Evolutionary conservation across 176 grass and related monocot species (phyloP).

Genomic region (Aegilops longissima): DNA sequence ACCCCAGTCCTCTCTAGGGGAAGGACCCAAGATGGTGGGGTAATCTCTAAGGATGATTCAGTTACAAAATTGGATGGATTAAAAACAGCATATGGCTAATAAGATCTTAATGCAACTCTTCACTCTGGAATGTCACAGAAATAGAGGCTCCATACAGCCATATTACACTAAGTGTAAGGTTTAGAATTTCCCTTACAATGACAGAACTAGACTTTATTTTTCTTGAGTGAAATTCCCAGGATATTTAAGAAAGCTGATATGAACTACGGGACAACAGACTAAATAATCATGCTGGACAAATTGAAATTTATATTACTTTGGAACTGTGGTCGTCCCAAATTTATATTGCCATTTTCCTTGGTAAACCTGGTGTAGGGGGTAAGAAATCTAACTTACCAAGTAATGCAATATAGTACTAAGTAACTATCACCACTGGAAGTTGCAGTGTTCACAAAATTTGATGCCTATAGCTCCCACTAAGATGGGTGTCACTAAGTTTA

Average conservation of each 20-base stretch:
- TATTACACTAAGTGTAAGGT: not conserved
- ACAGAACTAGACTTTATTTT: not conserved
- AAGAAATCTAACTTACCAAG: not conserved
- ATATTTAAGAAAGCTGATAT: conserved; percentile 10
- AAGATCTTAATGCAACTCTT: not conserved
- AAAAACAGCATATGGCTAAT: not conserved
- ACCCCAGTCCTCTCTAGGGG: not conserved
- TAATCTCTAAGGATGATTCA: conserved; percentile 3
- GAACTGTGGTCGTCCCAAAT: not conserved
- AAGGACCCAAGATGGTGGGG: not conserved
- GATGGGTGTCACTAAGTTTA: not conserved
- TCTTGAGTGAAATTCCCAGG: not conserved
- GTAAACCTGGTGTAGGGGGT: conserved; percentile 4
- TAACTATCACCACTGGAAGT: not conserved
- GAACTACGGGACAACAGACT: not conserved
- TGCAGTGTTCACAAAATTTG: not conserved
- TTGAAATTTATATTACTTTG: not conserved
- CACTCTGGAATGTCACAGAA: not conserved
- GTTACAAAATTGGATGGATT: conserved; percentile 17
- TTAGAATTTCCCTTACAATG: not conserved
- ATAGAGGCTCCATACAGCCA: not conserved
- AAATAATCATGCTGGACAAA: conserved; percentile 13
- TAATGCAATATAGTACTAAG: not conserved
- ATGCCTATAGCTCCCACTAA: conserved; percentile 30
- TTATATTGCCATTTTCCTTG: conserved; percentile 7